A percentile compares a stretch with the other conserved stretches of the same genome.
phyloP scores from a whole-genome alignment of 2,329 filamentous ascomycete genomes.

The Aspergillus novoparasiticus region DNA sequence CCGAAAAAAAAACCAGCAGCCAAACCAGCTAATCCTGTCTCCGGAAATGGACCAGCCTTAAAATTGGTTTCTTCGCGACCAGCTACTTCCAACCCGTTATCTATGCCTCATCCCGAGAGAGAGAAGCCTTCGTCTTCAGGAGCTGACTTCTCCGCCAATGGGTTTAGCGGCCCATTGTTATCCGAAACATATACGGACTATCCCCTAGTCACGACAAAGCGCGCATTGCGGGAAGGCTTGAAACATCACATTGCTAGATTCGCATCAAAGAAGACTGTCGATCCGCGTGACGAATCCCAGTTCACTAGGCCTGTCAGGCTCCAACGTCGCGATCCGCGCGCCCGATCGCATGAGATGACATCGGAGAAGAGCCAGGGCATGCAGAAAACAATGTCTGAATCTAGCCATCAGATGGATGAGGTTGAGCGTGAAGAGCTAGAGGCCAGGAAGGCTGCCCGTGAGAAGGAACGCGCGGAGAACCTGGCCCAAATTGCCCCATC shows the following conservation, averaged over 20 bases:
- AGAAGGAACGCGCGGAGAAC: conserved; percentile 83
- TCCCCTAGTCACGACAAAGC: conserved; percentile 81
- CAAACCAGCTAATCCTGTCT: conserved; percentile 26
- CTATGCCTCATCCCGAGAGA: conserved; percentile 24
- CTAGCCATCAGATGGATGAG: conserved; percentile 62
- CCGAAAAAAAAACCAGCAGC: conserved; percentile 53
- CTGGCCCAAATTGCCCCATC: conserved; percentile 91
- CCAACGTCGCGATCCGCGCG: conserved; percentile 83
- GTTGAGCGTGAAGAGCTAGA: conserved; percentile 63
- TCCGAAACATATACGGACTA: conserved; percentile 54
- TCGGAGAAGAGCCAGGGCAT: conserved; percentile 45
- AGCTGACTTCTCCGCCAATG: conserved; percentile 41
- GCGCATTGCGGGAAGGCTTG: conserved; percentile 73
- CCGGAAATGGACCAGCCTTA: conserved; percentile 26
- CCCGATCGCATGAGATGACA: conserved; percentile 57
- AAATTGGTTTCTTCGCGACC: conserved; percentile 30
- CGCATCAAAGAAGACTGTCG: conserved; percentile 62
- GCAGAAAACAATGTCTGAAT: conserved; percentile 40
- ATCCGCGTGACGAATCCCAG: conserved; percentile 74
- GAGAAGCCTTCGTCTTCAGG: conserved; percentile 22
- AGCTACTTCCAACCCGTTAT: conserved; percentile 18
- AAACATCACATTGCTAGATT: conserved; percentile 89
- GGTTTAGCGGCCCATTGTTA: conserved; percentile 46
- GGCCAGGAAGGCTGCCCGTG: conserved; percentile 70
- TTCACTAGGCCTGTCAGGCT: conserved; percentile 87